Conservation (phyloP, 163 green algal species). For the Chloromonas sp. region DNA sequence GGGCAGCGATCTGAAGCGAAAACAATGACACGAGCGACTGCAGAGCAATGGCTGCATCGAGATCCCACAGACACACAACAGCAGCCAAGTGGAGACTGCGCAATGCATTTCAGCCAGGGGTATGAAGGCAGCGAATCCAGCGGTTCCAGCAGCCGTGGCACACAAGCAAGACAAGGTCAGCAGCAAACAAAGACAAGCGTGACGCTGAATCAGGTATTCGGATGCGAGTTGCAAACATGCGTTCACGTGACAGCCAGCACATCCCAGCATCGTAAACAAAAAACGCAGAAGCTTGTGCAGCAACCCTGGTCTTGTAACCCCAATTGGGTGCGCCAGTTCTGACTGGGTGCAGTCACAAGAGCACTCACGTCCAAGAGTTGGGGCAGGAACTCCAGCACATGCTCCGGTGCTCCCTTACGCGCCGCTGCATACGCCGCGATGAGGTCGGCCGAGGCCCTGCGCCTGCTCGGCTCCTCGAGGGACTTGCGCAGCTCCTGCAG, state of each 20-base stretch:
- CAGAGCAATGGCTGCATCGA: too few relatives aligned
- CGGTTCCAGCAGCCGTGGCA: too few relatives aligned
- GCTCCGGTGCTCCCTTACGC: background rate
- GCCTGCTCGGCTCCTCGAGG: constrained; percentile 61
- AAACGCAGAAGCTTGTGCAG: background rate
- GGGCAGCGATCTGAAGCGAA: too few relatives aligned
- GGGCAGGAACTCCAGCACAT: constrained; percentile 57
- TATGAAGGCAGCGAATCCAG: too few relatives aligned
- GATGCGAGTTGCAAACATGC: background rate
- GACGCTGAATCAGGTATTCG: background rate
- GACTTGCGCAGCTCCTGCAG: constrained; percentile 68
- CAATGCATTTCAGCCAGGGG: too few relatives aligned
- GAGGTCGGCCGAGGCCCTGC: constrained; percentile 50
- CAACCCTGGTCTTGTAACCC: too few relatives aligned
- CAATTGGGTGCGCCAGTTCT: background rate
- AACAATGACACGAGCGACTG: too few relatives aligned
- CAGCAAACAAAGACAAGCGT: background rate
- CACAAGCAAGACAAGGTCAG: too few relatives aligned
- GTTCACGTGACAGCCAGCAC: background rate
- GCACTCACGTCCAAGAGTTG: constrained; percentile 53
- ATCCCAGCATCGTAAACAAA: background rate
- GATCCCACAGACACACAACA: too few relatives aligned
- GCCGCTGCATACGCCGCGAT: constrained; percentile 31
- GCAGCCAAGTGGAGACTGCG: too few relatives aligned
- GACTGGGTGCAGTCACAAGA: constrained; percentile 1